Evolutionary conservation across 208 protist species (phyloP).

Genomic region (Acanthamoeba sp.): DNA sequence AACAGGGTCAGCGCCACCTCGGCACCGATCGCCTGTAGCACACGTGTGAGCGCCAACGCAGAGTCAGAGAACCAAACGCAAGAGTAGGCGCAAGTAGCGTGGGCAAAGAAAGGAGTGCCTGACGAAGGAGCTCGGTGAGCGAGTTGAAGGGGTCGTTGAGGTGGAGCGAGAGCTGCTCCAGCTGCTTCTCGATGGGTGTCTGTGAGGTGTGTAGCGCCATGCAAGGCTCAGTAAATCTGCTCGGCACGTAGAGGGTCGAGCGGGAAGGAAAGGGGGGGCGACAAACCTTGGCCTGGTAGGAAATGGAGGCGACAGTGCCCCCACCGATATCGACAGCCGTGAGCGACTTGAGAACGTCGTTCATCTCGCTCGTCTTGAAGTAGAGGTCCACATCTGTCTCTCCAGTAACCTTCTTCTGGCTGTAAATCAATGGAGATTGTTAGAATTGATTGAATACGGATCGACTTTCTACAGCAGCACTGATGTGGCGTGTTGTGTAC

Average conservation of each 20-base stretch:
- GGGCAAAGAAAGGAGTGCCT: too few species aligned
- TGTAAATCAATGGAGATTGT: background rate
- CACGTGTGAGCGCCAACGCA: too few species aligned
- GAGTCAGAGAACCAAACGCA: background rate
- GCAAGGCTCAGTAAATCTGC: background rate
- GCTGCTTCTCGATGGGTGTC: slow-evolving; percentile 7
- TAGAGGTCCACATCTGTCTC: background rate
- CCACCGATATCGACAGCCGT: background rate
- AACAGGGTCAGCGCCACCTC: background rate
- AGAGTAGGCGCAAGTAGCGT: background rate
- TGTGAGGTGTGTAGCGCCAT: background rate
- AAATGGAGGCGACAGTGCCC: background rate
- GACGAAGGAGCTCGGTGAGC: background rate
- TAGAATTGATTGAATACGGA: background rate
- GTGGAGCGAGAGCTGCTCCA: background rate
- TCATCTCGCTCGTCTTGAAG: slow-evolving; percentile 44
- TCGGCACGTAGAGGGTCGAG: background rate
- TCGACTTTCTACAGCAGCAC: too few species aligned
- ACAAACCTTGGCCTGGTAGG: slow-evolving; percentile 1
- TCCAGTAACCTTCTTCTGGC: background rate
- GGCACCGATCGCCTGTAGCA: background rate
- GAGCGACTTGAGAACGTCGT: slow-evolving; percentile 37
- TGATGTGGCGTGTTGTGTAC: too few species aligned
- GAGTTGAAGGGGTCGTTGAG: slow-evolving; percentile 25
- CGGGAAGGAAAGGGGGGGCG: background rate